Conservation (phyloP, 2,329 filamentous ascomycete species). For the Aspergillus aculeatinus region DNA sequence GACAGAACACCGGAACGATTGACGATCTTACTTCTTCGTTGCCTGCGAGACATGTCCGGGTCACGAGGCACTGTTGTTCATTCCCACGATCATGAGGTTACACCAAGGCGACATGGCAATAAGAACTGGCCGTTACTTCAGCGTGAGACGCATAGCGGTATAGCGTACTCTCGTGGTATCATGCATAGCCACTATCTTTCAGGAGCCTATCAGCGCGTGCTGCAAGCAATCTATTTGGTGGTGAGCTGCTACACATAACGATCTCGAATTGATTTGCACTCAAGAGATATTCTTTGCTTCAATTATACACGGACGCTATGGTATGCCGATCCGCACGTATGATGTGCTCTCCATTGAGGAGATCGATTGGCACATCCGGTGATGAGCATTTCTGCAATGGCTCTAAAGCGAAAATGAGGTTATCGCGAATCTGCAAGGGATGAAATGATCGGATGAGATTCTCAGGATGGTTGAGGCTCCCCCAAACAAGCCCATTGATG, state of each 20-base stretch:
- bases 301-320: too few relatives aligned
- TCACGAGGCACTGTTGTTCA: not conserved
- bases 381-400: not conserved
- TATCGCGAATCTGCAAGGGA: not conserved
- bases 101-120: not conserved
- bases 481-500: not conserved
- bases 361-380: not conserved
- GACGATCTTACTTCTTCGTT: not conserved
- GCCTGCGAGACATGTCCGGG: not conserved
- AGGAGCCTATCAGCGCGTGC: not conserved
- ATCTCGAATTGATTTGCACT: too few relatives aligned
- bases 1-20: not conserved
- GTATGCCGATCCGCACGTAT: not conserved
- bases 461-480: not conserved
- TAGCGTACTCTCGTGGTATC: not conserved
- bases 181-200: not conserved
- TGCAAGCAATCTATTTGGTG: too few relatives aligned
- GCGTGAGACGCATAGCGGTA: not conserved
- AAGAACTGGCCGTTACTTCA: not conserved
- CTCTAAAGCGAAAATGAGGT: not conserved
- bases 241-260: too few relatives aligned
- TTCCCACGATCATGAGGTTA: not conserved
- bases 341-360: not conserved
- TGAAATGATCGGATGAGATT: not conserved
- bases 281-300: too few relatives aligned